Base-by-base conservation (phyloP, 2,329 filamentous ascomycete species). In the Sporothrix phasma region DNA sequence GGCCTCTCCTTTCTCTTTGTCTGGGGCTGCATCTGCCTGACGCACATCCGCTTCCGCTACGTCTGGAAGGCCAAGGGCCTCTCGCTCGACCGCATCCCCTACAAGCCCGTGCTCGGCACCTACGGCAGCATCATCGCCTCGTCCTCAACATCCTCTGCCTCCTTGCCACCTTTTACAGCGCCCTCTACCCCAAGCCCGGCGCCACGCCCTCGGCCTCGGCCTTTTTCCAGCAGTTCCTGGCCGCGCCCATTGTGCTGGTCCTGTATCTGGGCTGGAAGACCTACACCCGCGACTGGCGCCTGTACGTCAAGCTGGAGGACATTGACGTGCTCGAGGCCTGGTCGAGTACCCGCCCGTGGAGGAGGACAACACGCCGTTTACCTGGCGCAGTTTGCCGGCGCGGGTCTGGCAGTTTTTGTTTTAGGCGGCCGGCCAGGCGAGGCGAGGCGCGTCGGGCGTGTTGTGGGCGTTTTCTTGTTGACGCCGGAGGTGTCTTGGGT, bases 1-100 rank as follows among this genome's bases (percentile, higher is more conserved):
- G 88, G 88, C 61, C 82, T 92, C 10, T 84, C 85, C 2, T 87
- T 84, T 66, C 84, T 92, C 73, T 89, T 92, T 75, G 88, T 88
- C 29, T 92, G 88, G 88, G 85, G 84, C 41, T 87, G 80, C 65
- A 85, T 87, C 71, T 87, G 84, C 72, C 74, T 84, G 2, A 79
- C 84, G 0, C 84, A 88, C 71, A 87, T 88, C 71, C 82, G 84
- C 53, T 88, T 88, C 81, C 82, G 85, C 65, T 73, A 79, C 51
- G 84, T 78, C 15, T 88, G 85, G 85, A 77, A 79, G 66, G 73
- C 77, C 17, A 82, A 86, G 69, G 85, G 85, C 61, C 82, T 82
- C 68, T 73, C 73, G 45, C 71, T 78, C 22, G 76, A 77, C 39
- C 75, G 80, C 69, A 77, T 83, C 45, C 79, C 80, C 2, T 82